Percentiles rank a stretch among this genome's conserved stretches.
Evolutionary conservation across 768 basidiomycete genomes (phyloP).

Genomic region (Ephemerocybe angulata): DNA sequence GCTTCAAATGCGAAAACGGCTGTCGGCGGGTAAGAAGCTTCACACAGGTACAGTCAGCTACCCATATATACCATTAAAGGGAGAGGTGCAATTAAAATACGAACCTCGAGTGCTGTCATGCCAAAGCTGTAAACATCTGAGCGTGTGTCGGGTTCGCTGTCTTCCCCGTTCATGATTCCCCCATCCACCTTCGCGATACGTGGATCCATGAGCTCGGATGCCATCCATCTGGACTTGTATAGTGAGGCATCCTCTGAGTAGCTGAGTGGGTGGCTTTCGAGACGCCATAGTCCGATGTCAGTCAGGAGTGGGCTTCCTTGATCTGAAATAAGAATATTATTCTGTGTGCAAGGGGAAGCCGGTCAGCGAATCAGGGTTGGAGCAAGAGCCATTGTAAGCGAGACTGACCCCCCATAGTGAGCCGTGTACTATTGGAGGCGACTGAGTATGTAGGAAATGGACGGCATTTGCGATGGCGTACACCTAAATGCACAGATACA

Average conservation of each 20-base stretch:
- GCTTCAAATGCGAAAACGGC: neutral
- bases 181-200: neutral
- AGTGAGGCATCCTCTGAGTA: neutral
- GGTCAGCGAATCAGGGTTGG: too few relatives aligned
- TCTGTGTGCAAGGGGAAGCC: neutral
- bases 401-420: constrained; percentile 3
- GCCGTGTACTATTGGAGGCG: too few relatives aligned
- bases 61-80: neutral
- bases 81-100: neutral
- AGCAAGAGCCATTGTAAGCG: neutral
- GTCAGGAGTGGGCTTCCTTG: neutral
- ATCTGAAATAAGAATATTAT: constrained; percentile 6
- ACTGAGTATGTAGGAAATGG: too few relatives aligned
- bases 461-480: too few relatives aligned
- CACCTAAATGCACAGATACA: too few relatives aligned
- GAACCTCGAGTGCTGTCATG: constrained; percentile 9
- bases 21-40: neutral
- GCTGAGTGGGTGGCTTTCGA: neutral
- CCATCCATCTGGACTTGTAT: neutral
- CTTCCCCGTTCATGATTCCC: neutral
- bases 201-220: constrained; percentile 3
- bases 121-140: constrained; percentile 11
- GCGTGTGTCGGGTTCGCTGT: neutral
- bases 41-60: neutral
- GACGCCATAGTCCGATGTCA: constrained; percentile 3